Percentiles rank a stretch among this genome's conserved stretches.
Evolutionary conservation across 129 eudicot genomes (phyloP).

Genomic region (Lactuca saligna): DNA sequence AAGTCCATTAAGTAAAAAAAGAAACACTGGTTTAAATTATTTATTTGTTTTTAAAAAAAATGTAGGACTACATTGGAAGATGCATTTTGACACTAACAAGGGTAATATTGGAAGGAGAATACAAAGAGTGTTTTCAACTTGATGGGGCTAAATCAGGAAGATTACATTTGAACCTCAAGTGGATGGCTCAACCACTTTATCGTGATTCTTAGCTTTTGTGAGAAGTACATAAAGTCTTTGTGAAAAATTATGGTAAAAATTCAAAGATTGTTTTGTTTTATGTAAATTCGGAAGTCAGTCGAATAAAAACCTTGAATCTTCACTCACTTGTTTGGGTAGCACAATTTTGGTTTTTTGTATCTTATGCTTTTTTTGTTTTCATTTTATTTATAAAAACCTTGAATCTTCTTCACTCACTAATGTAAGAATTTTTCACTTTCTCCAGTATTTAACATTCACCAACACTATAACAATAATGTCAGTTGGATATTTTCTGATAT

Average conservation of each 20-base stretch:
- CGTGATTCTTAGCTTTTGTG: slow-evolving; percentile 47
- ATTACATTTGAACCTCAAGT: slow-evolving; percentile 69
- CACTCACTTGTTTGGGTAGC: slow-evolving; percentile 16
- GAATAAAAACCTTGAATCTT: no score
- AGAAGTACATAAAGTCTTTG: slow-evolving; percentile 29
- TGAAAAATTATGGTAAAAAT: slow-evolving; percentile 26
- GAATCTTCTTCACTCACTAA: not conserved
- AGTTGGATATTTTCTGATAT: no score
- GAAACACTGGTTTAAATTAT: no score
- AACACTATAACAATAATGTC: no score
- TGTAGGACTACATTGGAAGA: slow-evolving; percentile 91
- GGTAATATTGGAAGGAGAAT: slow-evolving; percentile 88
- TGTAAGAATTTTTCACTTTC: not conserved
- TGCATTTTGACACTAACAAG: slow-evolving; percentile 91
- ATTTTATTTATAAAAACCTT: not conserved
- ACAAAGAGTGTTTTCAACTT: slow-evolving; percentile 62
- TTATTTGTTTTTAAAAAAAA: no score
- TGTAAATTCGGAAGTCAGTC: slow-evolving; percentile 2
- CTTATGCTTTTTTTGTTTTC: not conserved
- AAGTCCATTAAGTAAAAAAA: no score
- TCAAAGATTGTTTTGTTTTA: slow-evolving; percentile 21
- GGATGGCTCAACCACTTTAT: slow-evolving; percentile 79
- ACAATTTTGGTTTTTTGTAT: slow-evolving; percentile 28
- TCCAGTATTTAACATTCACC: not conserved
- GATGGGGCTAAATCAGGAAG: slow-evolving; percentile 90